Evolutionary conservation across 2,329 filamentous ascomycete genomes (phyloP).

Genomic region (Emergomyces orientalis): DNA sequence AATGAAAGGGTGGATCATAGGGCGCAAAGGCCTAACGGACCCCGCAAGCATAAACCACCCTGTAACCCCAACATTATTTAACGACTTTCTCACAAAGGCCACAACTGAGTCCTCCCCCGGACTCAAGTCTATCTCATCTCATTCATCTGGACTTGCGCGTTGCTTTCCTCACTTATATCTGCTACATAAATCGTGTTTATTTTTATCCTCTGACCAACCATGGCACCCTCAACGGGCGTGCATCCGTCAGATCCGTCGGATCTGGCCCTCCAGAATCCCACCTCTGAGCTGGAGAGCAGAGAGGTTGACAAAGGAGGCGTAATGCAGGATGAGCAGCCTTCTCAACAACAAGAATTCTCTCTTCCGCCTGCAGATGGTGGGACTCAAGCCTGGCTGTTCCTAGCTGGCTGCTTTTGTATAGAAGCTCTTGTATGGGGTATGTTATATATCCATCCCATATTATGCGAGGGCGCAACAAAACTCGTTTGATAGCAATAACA

Average conservation of each 20-base stretch:
- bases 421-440: constrained; percentile 48
- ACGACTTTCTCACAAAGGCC: too few relatives aligned
- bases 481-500: too few relatives aligned
- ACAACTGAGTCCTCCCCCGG: too few relatives aligned
- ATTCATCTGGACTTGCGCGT: too few relatives aligned
- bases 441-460: constrained; percentile 7
- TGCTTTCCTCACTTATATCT: too few relatives aligned
- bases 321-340: not conserved
- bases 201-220: not conserved
- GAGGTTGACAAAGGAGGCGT: not conserved
- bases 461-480: too few relatives aligned
- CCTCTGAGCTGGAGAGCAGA: not conserved
- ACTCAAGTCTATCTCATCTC: too few relatives aligned
- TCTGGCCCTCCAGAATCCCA: not conserved
- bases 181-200: too few relatives aligned
- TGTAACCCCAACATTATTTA: too few relatives aligned
- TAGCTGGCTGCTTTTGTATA: constrained; percentile 43
- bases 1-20: too few relatives aligned
- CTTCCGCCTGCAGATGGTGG: constrained; percentile 32
- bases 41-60: too few relatives aligned
- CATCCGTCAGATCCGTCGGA: not conserved
- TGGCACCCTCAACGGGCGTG: not conserved
- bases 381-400: constrained; percentile 38
- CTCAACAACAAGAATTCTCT: constrained; percentile 12
- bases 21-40: too few relatives aligned